phyloP scores from a whole-genome alignment of 352 stramenopile genomes.

The Stephanocyclus meneghinianus region DNA sequence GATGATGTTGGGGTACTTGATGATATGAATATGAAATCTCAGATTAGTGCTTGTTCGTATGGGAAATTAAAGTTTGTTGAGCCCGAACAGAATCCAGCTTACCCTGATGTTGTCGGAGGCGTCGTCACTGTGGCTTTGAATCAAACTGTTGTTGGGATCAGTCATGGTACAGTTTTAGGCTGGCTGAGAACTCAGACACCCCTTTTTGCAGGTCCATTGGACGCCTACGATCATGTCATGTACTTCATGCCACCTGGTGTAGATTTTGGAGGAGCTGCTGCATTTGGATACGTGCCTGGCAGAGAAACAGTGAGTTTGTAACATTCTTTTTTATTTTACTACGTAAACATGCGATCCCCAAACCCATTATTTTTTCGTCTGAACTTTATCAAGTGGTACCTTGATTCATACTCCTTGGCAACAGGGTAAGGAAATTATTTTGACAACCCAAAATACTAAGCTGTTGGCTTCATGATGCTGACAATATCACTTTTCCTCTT shows the following conservation, averaged over 20 bases:
- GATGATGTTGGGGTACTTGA: constrained; percentile 17
- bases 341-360: neutral
- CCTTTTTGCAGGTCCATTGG: constrained; percentile 7
- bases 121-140: constrained; percentile 14
- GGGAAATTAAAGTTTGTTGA: neutral
- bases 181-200: constrained; percentile 12
- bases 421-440: constrained; percentile 10
- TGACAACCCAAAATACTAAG: neutral
- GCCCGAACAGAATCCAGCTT: constrained; percentile 17
- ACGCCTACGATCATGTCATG: constrained; percentile 28
- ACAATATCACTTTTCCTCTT: neutral
- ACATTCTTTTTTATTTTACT: neutral
- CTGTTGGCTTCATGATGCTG: neutral
- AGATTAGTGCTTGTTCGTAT: constrained; percentile 29
- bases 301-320: constrained; percentile 11
- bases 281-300: constrained; percentile 25
- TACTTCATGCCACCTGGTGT: constrained; percentile 19
- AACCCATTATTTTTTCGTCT: neutral
- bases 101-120: constrained; percentile 15
- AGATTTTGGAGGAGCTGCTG: constrained; percentile 15
- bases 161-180: constrained; percentile 20
- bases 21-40: constrained; percentile 25
- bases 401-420: constrained; percentile 10
- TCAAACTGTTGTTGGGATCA: constrained; percentile 11
- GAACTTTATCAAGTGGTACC: constrained; percentile 9